Evolutionary conservation across 2,329 filamentous ascomycete genomes (phyloP).

Genomic region (Epichloe aotearoae): DNA sequence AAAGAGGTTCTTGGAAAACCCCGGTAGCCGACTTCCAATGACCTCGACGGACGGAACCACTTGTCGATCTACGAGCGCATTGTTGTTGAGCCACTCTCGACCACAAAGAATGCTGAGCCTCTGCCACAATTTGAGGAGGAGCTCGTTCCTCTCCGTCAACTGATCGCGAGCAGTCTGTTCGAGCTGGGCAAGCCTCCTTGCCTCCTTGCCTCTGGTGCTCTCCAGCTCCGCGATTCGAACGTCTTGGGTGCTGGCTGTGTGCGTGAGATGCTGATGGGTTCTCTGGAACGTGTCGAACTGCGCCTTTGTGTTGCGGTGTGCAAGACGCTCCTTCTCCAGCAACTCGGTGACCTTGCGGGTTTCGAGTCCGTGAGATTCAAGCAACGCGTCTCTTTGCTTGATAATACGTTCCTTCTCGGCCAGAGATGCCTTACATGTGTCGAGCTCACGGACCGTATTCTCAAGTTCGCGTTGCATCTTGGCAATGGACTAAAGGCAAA

Average conservation of each 20-base stretch:
- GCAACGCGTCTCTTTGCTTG: conserved; percentile 73
- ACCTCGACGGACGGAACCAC: conserved; percentile 71
- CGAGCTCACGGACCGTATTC: conserved; percentile 68
- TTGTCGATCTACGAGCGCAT: conserved; percentile 79
- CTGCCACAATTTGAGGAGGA: conserved; percentile 84
- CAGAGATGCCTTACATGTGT: conserved; percentile 60
- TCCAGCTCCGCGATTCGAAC: conserved; percentile 78
- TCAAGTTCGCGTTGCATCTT: conserved; percentile 84
- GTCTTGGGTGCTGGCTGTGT: conserved; percentile 75
- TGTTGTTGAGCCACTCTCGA: conserved; percentile 79
- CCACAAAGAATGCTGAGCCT: conserved; percentile 76
- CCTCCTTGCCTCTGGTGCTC: conserved; percentile 61
- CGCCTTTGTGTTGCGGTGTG: conserved; percentile 73
- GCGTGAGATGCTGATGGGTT: conserved; percentile 74
- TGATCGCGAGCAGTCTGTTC: conserved; percentile 79
- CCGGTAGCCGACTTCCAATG: conserved; percentile 71
- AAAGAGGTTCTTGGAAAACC: conserved; percentile 82
- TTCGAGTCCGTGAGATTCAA: conserved; percentile 83
- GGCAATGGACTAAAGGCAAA: conserved; percentile 50
- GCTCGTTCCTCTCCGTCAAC: conserved; percentile 74
- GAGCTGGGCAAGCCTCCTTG: conserved; percentile 58
- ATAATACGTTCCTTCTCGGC: conserved; percentile 87
- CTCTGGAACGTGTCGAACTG: conserved; percentile 82
- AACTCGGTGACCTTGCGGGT: conserved; percentile 73
- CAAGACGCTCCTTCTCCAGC: conserved; percentile 79